A percentile compares a stretch with the other conserved stretches of the same genome.
Evolutionary conservation across 176 grass and related monocot species (phyloP).

Genomic region (Elymus sibiricus): DNA sequence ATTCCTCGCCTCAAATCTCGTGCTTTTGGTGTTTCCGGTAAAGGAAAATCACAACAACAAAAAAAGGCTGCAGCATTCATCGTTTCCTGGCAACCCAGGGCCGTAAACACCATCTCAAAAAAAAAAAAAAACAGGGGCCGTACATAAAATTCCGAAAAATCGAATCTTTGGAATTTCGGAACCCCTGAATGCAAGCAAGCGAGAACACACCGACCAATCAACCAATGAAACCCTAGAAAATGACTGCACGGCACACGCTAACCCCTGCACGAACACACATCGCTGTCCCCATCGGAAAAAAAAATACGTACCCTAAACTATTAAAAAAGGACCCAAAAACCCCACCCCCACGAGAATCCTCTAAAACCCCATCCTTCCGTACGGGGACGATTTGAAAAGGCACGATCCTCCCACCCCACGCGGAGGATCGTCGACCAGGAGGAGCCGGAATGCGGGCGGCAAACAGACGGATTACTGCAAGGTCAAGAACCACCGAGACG

Average conservation of each 20-base stretch:
- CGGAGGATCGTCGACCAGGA: background rate
- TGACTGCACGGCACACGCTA: background rate
- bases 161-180: background rate
- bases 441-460: background rate
- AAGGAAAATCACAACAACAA: background rate
- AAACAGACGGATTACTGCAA: background rate
- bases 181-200: background rate
- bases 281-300: background rate
- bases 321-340: background rate
- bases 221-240: background rate
- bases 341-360: background rate
- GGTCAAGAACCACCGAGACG: background rate
- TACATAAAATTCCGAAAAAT: background rate
- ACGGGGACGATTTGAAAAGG: background rate
- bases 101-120: background rate
- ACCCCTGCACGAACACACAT: background rate
- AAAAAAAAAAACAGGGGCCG: background rate
- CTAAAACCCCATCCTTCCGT: background rate
- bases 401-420: background rate
- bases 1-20: background rate
- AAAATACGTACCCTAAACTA: background rate
- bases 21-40: background rate
- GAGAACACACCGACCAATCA: background rate
- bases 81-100: background rate
- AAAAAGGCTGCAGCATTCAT: background rate